Percentiles rank a stretch among this genome's conserved stretches.
Conservation (phyloP, 2,329 filamentous ascomycete genomes). For the Calonectria fujianensis region DNA sequence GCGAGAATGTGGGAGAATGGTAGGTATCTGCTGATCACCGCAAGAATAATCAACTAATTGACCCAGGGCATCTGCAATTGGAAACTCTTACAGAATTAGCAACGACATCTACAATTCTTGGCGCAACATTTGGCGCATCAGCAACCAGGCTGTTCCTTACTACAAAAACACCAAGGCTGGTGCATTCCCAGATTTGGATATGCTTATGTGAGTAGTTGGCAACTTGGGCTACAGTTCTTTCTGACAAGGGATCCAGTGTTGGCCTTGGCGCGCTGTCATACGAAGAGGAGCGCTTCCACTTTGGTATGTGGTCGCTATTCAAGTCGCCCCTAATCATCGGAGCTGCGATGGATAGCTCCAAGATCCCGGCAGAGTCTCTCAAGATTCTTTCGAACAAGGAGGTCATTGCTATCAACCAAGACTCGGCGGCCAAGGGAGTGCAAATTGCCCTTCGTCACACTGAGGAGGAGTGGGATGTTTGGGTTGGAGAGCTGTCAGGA, state of each 20-base stretch:
- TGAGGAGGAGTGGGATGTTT: conserved; percentile 70
- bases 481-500: conserved; percentile 68
- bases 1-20: conserved; percentile 68
- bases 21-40: not conserved
- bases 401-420: conserved; percentile 75
- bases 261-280: conserved; percentile 66
- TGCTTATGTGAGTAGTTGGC: conserved; percentile 64
- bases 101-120: conserved; percentile 73
- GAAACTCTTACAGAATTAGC: conserved; percentile 70
- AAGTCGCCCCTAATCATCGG: conserved; percentile 72
- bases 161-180: conserved; percentile 65
- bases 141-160: conserved; percentile 71
- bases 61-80: conserved; percentile 63
- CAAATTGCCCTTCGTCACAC: conserved; percentile 69
- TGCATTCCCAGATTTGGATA: conserved; percentile 71
- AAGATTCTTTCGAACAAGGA: conserved; percentile 69
- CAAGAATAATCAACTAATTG: not conserved
- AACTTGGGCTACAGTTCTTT: fast-evolving
- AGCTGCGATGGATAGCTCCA: conserved; percentile 61
- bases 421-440: conserved; percentile 70
- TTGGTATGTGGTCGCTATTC: conserved; percentile 71
- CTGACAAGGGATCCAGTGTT: conserved; percentile 57
- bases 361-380: conserved; percentile 64
- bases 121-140: conserved; percentile 70
- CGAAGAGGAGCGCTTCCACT: conserved; percentile 71